Evolutionary conservation across 2,329 filamentous ascomycete species (phyloP), one percentile per base, ranked within the genome.

Genomic region (Colletotrichum musae): DNA sequence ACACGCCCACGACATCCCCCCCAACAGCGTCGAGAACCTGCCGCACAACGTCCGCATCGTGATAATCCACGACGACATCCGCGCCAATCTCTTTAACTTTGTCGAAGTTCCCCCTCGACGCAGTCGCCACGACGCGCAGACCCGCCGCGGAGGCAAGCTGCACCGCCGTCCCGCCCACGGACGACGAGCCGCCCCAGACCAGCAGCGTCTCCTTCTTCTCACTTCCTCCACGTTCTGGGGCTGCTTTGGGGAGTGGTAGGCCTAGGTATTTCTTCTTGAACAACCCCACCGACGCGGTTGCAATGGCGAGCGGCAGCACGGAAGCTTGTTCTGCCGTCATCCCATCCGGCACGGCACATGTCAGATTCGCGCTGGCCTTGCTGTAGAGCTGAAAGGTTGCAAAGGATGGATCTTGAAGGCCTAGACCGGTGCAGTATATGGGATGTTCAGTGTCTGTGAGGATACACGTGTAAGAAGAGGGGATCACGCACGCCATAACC

Each of bases 181-280:
- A 79, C 0, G 83, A 82, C 3, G 83, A 80, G 0, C 86, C 87
- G n/a, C 86, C 86, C 84, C 85, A 88, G 41, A 80, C 67, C 0
- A 68, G 47, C 16, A 68, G 2, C 6, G 60, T 54, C 13, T 18
- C 83, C 6, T 57, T 57, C 0, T 64, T 68, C 47, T 18, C 10
- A 1, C 6, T 16, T 2, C 67, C 28, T 7, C 70, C 26, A 4
- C 68, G 24, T 0, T 52, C 58, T 1, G 64, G 53, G 2, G 12
- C 59, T 1, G 65, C 53, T 5, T 12, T 43, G 1, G 73, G 71
- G 1, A 72, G 43, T 0, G 58, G 70, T 63, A 64, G n/a, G 5
- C 39, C 75, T 4, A 72, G 57, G 4, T 69, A 68, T 12, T 75
- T 56, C 24, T 64, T 48, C n/a, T 75, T 73, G 36, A 72, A 72